Evolutionary conservation across 352 stramenopile genomes (phyloP).

Genomic region (Pythium phragmiticola): DNA sequence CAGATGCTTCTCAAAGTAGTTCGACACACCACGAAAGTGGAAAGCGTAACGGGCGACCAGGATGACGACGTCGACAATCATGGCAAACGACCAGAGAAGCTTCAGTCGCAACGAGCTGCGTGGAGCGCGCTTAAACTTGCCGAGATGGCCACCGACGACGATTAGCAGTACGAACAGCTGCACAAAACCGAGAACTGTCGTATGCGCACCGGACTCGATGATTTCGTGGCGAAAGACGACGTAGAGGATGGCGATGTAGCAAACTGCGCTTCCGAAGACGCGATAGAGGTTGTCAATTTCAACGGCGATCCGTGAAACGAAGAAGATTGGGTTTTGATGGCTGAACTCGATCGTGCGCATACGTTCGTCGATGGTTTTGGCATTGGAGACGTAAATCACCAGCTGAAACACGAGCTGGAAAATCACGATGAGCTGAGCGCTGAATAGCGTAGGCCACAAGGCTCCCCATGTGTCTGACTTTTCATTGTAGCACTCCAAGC

Average conservation of each 20-base stretch:
- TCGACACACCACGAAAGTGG: conserved; percentile 72
- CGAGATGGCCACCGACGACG: conserved; percentile 71
- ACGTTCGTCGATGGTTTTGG: conserved; percentile 62
- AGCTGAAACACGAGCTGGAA: conserved; percentile 84
- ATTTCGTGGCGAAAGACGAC: conserved; percentile 67
- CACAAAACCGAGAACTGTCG: conserved; percentile 59
- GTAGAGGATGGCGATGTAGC: conserved; percentile 71
- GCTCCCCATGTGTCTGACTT: conserved; percentile 58
- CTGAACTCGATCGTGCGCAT: conserved; percentile 53
- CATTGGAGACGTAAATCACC: conserved; percentile 80
- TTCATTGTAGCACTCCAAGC: conserved; percentile 68
- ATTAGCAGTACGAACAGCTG: conserved; percentile 66
- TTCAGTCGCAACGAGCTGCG: conserved; percentile 71
- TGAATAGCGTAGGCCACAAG: conserved; percentile 81
- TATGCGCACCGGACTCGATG: conserved; percentile 48
- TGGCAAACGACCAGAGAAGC: conserved; percentile 71
- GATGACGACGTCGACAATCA: conserved; percentile 68
- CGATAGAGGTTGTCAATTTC: conserved; percentile 82
- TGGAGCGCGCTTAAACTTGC: conserved; percentile 56
- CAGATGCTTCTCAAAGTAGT: conserved; percentile 60
- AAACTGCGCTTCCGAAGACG: conserved; percentile 56
- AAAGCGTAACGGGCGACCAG: conserved; percentile 76
- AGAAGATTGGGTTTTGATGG: conserved; percentile 76
- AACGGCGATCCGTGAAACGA: conserved; percentile 63
- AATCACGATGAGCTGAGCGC: conserved; percentile 80